Percentiles rank a stretch among this genome's conserved stretches.
Evolutionary conservation across 73 alveolate species (phyloP).

Genomic region (Symbiodinium natans): DNA sequence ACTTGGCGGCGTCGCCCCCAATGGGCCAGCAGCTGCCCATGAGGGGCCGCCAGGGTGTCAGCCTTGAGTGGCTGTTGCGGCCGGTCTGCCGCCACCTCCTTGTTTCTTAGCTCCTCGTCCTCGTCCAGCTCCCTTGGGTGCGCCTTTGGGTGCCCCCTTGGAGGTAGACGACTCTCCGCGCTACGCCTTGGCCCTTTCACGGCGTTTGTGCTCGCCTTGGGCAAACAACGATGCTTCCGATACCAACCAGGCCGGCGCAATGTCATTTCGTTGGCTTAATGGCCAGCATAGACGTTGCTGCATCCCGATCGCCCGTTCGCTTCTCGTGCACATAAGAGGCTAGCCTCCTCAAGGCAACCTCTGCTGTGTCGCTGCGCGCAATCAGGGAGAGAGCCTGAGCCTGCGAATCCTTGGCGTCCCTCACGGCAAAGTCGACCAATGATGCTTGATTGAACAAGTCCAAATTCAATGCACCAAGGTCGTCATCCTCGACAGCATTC

Average conservation of each 20-base stretch:
- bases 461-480: neutral
- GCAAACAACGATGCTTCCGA: neutral
- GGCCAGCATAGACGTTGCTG: neutral
- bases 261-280: neutral
- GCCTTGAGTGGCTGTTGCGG: neutral
- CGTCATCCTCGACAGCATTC: neutral
- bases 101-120: neutral
- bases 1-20: neutral
- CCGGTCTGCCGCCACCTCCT: no score
- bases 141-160: neutral
- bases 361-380: neutral
- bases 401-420: neutral
- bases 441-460: slow-evolving; percentile 19
- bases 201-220: neutral
- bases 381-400: neutral
- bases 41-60: neutral
- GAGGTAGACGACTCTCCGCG: neutral
- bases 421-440: neutral
- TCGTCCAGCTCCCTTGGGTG: neutral
- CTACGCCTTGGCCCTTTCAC: neutral
- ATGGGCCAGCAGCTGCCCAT: neutral
- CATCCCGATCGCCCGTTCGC: neutral
- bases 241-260: neutral
- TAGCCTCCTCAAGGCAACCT: neutral
- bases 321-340: neutral